Percentiles rank a stretch among this genome's conserved stretches.
phyloP scores from a whole-genome alignment of 257 asterid species.

The Paraleonurus japonicus region DNA sequence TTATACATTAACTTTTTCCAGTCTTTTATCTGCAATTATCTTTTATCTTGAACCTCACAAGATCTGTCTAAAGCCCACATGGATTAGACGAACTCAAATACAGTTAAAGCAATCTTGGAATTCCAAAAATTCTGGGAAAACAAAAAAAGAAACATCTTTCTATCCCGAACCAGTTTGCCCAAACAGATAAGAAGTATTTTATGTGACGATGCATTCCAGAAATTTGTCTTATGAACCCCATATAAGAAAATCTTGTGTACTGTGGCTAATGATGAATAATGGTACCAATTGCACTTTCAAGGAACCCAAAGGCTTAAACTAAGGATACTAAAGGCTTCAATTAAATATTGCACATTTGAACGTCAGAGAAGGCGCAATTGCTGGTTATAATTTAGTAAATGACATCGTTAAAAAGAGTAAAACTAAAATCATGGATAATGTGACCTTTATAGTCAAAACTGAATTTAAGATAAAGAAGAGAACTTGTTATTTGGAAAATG shows the following conservation, averaged over 20 bases:
- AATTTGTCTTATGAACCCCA: conserved; percentile 13
- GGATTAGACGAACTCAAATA: conserved; percentile 7
- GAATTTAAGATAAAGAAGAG: conserved; percentile 11
- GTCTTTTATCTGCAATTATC: not conserved
- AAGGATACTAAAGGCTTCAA: not conserved
- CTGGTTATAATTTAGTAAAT: not conserved
- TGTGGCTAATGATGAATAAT: not conserved
- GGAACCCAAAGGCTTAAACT: not conserved
- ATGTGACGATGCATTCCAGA: not conserved
- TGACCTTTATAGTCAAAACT: not conserved
- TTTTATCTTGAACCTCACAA: conserved; percentile 9
- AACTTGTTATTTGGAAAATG: conserved; percentile 1
- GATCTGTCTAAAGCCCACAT: not conserved
- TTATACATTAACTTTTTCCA: not conserved
- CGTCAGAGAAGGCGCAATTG: not conserved
- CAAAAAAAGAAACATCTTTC: not conserved
- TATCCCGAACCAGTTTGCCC: not conserved
- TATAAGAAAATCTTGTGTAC: conserved; percentile 7
- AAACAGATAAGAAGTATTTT: not conserved
- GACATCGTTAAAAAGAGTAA: conserved; percentile 1
- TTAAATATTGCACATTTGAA: not conserved
- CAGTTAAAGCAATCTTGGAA: not conserved
- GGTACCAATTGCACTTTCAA: conserved; percentile 12
- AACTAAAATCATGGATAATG: not conserved
- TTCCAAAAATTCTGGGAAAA: not conserved